Percentiles rank a stretch among this genome's conserved stretches.
Conservation (phyloP, 306 rosid species). For the Inga laurina region DNA sequence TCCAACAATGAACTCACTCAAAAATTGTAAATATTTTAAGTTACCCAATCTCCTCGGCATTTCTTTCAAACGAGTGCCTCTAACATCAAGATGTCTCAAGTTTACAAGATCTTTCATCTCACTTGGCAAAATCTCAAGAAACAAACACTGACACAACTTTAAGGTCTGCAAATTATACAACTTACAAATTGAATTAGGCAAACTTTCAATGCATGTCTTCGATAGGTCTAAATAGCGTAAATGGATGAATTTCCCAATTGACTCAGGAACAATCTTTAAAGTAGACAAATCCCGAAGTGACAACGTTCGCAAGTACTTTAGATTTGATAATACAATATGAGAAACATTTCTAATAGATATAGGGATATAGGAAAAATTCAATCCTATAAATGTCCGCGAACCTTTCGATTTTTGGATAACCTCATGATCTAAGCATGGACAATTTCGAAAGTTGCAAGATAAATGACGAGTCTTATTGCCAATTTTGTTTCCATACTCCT, state of each 20-base stretch:
- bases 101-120: conserved; percentile 15
- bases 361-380: neutral
- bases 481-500: neutral
- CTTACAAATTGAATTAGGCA: neutral
- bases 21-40: neutral
- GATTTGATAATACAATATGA: neutral
- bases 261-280: neutral
- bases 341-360: neutral
- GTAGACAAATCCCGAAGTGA: neutral
- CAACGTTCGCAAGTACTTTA: conserved; percentile 1
- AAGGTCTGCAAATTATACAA: conserved; percentile 28
- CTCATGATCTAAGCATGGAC: neutral
- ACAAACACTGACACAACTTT: accelerated
- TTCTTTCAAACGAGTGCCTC: neutral
- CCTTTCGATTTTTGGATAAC: neutral
- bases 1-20: neutral
- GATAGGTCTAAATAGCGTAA: conserved; percentile 16
- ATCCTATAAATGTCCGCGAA: conserved; percentile 21
- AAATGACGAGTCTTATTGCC: neutral
- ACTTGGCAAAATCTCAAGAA: neutral
- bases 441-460: neutral
- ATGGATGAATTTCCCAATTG: conserved; percentile 10
- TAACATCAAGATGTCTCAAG: neutral
- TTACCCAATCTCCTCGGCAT: conserved; percentile 16
- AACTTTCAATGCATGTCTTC: accelerated